Base-by-base conservation (phyloP, 2,329 filamentous ascomycete genomes). In the Fusarium sororula region DNA sequence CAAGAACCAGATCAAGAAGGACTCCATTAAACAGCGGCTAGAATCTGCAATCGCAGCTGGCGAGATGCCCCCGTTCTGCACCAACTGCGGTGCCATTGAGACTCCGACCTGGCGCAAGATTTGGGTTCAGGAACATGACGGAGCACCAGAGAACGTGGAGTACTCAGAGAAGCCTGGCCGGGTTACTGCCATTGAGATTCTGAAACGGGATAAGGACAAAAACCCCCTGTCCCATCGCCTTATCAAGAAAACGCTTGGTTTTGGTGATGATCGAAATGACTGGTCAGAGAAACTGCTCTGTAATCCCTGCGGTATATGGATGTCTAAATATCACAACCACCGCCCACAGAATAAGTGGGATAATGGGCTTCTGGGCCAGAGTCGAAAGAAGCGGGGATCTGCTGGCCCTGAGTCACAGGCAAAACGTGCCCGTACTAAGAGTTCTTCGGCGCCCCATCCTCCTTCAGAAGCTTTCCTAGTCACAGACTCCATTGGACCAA, bases 51-150 rank as follows among this genome's bases (percentile, higher is more conserved):
- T 98, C 61, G 87, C 88, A n/a, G 90, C 90, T 62, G 96, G 96
- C 10, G 90, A 95, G 74, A 92, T 95, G 86, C 96, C 96, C 1
- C 92, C 93, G 2, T 98, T 92, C 79, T 99, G 96, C 81, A 90
- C 90, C 72, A 98, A 98, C 78, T 99, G 96, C 78, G 96, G 96
- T 11, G 93, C 95, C 12, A 97, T 99, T 65, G 94, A 98, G 78
- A 99, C 96, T 1, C 94, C 96, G 0, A 98, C 96, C 0, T 99
- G 96, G 96, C 91, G 96, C 68, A 96, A 96, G 79, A 94, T 96
- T 18, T 98, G 93, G 88, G 91, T 91, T n/a, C 94, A 94, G 78
- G 87, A 93, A 13, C 87, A 92, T 51, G 85, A 90, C 22, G 95
- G 94, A 3, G 87, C 88, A 38, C 94, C 94, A 1, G 87, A 89